Percentiles rank a stretch among this genome's conserved stretches.
Conservation (phyloP, 345 rosid genomes). For the Moringa oleifera region DNA sequence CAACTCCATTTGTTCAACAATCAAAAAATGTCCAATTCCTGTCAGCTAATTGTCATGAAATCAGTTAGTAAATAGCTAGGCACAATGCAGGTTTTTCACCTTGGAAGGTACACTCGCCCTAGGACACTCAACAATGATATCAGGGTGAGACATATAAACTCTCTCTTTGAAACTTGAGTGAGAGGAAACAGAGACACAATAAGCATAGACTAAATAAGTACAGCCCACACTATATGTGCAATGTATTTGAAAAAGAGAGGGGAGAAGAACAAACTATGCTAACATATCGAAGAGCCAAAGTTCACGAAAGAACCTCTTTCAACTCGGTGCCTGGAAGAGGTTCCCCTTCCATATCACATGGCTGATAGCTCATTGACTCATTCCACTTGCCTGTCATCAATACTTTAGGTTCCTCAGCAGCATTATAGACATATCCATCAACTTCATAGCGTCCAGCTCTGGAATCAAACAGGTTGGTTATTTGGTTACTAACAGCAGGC, state of each 20-base stretch:
- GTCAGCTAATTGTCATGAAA: neutral
- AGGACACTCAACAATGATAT: neutral
- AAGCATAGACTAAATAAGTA: neutral
- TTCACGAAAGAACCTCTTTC: slow-evolving; percentile 45
- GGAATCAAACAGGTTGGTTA: slow-evolving; percentile 18
- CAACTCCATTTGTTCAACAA: neutral
- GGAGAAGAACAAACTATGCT: neutral
- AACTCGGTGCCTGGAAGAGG: slow-evolving; percentile 66
- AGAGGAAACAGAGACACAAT: neutral
- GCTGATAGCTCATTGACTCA: slow-evolving; percentile 73
- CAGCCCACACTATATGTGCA: neutral
- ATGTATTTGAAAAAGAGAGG: neutral
- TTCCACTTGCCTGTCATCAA: slow-evolving; percentile 89
- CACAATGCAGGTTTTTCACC: too few relatives aligned
- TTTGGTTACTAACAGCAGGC: neutral
- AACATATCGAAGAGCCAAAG: neutral
- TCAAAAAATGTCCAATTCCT: neutral
- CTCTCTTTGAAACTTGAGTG: too few relatives aligned
- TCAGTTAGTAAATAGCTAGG: too few relatives aligned
- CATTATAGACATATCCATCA: slow-evolving; percentile 75
- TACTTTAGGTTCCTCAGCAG: slow-evolving; percentile 70
- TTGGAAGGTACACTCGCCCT: neutral
- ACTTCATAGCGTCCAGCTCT: slow-evolving; percentile 88
- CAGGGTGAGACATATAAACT: neutral
- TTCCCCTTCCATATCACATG: slow-evolving; percentile 77